Percentiles rank a stretch among this genome's conserved stretches.
phyloP scores from a whole-genome alignment of 1,139 yeast genomes.

The Yamadazyma jaroonii region DNA sequence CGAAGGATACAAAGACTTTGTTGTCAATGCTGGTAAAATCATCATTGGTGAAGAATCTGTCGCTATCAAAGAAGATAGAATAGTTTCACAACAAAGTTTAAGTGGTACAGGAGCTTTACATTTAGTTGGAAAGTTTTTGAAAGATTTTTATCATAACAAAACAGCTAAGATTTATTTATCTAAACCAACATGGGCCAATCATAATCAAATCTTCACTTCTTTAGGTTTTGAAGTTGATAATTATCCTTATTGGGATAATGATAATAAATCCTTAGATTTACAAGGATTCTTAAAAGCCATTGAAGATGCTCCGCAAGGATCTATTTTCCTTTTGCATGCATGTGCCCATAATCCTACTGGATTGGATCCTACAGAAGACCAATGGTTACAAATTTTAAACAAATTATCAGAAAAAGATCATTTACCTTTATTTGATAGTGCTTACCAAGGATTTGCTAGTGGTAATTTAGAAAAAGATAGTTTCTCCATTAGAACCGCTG shows the following conservation, averaged over 20 bases:
- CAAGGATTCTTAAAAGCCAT: constrained; percentile 69
- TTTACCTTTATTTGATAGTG: constrained; percentile 45
- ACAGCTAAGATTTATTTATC: constrained; percentile 67
- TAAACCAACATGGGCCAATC: constrained; percentile 97
- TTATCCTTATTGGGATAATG: constrained; percentile 77
- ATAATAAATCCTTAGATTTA: constrained; percentile 61
- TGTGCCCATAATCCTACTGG: constrained; percentile 55
- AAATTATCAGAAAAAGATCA: constrained; percentile 41
- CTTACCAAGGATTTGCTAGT: constrained; percentile 46
- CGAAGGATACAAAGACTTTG: constrained; percentile 70
- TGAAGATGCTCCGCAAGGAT: constrained; percentile 68
- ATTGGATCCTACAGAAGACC: constrained; percentile 44
- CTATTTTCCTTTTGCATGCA: constrained; percentile 60
- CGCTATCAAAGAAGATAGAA: constrained; percentile 51
- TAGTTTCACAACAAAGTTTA: constrained; percentile 79
- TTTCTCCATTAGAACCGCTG: constrained; percentile 81
- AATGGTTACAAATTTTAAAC: constrained; percentile 38
- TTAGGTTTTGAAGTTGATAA: constrained; percentile 60
- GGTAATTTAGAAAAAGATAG: constrained; percentile 86
- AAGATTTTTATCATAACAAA: constrained; percentile 43
- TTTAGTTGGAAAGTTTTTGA: constrained; percentile 74
- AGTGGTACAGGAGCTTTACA: constrained; percentile 98
- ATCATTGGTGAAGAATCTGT: constrained; percentile 67
- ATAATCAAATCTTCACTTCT: constrained; percentile 71
- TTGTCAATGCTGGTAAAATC: constrained; percentile 71